Evolutionary conservation across 768 basidiomycete genomes (phyloP), one percentile per base, ranked within the genome.

Genomic region (Trametes sanguinea): DNA sequence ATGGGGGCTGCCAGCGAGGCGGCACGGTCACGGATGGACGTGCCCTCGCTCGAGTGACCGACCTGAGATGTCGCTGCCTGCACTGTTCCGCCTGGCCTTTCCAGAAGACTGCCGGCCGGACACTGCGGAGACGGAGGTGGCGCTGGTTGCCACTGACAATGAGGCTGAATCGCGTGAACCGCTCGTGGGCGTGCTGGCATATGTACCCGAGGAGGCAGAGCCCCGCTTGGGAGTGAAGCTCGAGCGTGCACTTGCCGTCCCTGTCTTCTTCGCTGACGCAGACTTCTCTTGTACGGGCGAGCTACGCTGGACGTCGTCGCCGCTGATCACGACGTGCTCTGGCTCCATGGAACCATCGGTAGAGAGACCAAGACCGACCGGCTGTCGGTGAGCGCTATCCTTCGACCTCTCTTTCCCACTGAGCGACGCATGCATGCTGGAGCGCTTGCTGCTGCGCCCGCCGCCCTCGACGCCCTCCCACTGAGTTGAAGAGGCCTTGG

Each of bases 101-200:
- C 80, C 78, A 0, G 82, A 81, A 13, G 90, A 90, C 67, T 92
- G 86, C 44, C 91, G 83, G 55, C 87, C 85, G 50, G 91, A 90
- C 27, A 83, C 76, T 13, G 79, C 87, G 17, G 92, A 90, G 44
- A 87, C 78, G 1, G 92, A 94, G 2, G 92, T 92, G 54, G 83
- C 80, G 69, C 87, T 92, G 6, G 94, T 92, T 27, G 85, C 83
- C 10, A 84, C 82, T 45, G 92, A 92, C 75, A 92, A 82, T 1
- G 89, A 90, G 17, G 89, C 88, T 4, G 93, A 95, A 76, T 96
- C 94, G 61, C 92, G 83, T 54, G 93, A 95, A 68, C 89, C 90
- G n/a, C 74, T 75, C 14, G 82, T 84, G 45, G 85, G 89, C 27
- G 87, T 94, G 73, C 87, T 87, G 16, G 90, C 83, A 75, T 93